A percentile compares a stretch with the other conserved stretches of the same genome.
Conservation (phyloP, 768 basidiomycete genomes). For the Lactifluus pinguis region DNA sequence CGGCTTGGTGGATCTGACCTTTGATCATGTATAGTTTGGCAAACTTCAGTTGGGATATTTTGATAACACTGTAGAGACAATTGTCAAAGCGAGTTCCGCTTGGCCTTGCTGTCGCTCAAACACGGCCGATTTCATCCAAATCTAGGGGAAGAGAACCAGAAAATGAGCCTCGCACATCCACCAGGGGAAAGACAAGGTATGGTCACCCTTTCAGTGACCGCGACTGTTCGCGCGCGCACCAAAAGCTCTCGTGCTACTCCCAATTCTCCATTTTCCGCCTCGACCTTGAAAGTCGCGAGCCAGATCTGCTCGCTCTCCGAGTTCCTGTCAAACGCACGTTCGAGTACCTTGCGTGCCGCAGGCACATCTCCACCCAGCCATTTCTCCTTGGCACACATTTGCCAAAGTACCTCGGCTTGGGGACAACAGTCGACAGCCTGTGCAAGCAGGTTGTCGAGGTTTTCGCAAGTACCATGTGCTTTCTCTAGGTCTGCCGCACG, state of each 20-base stretch:
- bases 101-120: slow-evolving; percentile 89
- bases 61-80: slow-evolving; percentile 59
- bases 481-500: slow-evolving; percentile 92
- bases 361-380: slow-evolving; percentile 87
- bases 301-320: slow-evolving; percentile 97
- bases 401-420: slow-evolving; percentile 92
- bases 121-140: slow-evolving; percentile 98
- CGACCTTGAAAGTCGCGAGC: slow-evolving; percentile 94
- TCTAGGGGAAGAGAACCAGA: slow-evolving; percentile 37
- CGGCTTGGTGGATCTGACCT: slow-evolving; percentile 76
- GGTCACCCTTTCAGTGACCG: slow-evolving; percentile 83
- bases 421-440: slow-evolving; percentile 88
- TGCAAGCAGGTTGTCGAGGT: slow-evolving; percentile 70
- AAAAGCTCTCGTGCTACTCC: slow-evolving; percentile 80
- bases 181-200: background rate
- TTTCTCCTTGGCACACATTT: slow-evolving; percentile 97
- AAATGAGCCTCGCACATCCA: background rate
- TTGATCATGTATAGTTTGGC: slow-evolving; percentile 96
- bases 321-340: slow-evolving; percentile 86
- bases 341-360: slow-evolving; percentile 83
- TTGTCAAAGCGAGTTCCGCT: slow-evolving; percentile 62
- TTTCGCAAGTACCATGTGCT: slow-evolving; percentile 75
- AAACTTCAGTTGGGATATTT: slow-evolving; percentile 87
- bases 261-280: slow-evolving; percentile 90
- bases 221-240: slow-evolving; percentile 80